These are phyloP conservation scores for Nepenthes alata DNA, from an alignment of 179 eudicot species.

Conservation along the genomic window DNA sequence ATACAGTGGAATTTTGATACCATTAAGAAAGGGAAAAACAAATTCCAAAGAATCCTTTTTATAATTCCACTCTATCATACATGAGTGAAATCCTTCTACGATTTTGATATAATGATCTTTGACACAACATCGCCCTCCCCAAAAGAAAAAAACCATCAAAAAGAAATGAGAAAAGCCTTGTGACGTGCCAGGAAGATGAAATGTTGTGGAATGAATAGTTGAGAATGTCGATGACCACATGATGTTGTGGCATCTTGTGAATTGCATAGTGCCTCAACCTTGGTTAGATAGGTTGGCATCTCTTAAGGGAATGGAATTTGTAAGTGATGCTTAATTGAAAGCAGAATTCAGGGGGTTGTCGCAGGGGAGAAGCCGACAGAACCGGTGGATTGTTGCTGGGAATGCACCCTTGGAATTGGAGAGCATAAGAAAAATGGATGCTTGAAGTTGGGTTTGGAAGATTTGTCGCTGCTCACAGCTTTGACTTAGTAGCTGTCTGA, in stretches of 20 bases:
- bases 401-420: slow-evolving; percentile 46
- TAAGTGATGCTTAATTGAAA: slow-evolving; percentile 10
- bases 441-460: slow-evolving; percentile 51
- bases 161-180: neutral
- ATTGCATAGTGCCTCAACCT: neutral
- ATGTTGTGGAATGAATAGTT: neutral
- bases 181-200: neutral
- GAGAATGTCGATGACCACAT: neutral
- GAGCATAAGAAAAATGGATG: slow-evolving; percentile 45
- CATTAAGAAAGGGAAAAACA: no score
- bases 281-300: slow-evolving; percentile 29
- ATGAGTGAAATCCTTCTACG: no score
- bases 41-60: no score
- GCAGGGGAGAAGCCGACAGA: slow-evolving; percentile 35
- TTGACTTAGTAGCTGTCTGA: slow-evolving; percentile 39
- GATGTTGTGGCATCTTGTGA: neutral
- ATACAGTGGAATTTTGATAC: no score
- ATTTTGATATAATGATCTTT: no score
- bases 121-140: no score
- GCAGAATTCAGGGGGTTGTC: slow-evolving; percentile 14
- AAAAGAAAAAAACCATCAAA: no score
- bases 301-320: slow-evolving; percentile 38
- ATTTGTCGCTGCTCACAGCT: slow-evolving; percentile 39
- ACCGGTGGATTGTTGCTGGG: slow-evolving; percentile 40
- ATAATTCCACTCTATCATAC: no score